Percentiles rank a stretch among this genome's conserved stretches.
Evolutionary conservation across 148 eudicot species (phyloP).

Genomic region (Spergularia marina): DNA sequence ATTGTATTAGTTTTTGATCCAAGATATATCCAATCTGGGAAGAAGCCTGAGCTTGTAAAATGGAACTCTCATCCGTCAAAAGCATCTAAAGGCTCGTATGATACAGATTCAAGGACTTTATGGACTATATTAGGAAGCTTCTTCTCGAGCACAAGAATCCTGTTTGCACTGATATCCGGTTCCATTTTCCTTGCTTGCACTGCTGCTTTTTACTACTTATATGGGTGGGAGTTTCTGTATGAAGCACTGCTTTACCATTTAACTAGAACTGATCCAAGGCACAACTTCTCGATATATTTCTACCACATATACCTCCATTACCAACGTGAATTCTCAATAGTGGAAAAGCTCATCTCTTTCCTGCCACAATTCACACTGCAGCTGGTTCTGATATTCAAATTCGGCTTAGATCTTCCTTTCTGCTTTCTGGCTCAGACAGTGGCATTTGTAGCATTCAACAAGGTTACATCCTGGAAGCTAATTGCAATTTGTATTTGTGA

Average conservation of each 20-base stretch:
- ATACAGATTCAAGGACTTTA: constrained; percentile 21
- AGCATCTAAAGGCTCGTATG: constrained; percentile 25
- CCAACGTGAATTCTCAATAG: constrained; percentile 52
- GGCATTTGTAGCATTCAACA: constrained; percentile 97
- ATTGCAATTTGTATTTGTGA: background rate
- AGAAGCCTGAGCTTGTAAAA: constrained; percentile 50
- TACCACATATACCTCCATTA: constrained; percentile 90
- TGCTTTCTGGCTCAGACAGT: constrained; percentile 85
- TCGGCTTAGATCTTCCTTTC: constrained; percentile 78
- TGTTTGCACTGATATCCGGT: constrained; percentile 74
- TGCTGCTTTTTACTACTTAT: constrained; percentile 63
- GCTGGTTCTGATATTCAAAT: constrained; percentile 63
- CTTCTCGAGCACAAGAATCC: constrained; percentile 52
- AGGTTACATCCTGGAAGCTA: constrained; percentile 40
- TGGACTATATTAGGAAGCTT: constrained; percentile 43
- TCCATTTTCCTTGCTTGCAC: constrained; percentile 67
- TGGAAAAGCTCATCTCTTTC: constrained; percentile 83
- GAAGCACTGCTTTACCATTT: constrained; percentile 95
- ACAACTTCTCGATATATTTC: constrained; percentile 92
- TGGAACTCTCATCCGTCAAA: constrained; percentile 49
- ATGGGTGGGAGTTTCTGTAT: constrained; percentile 84
- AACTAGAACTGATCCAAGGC: constrained; percentile 91
- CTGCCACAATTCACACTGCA: constrained; percentile 88
- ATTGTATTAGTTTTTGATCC: constrained; percentile 73
- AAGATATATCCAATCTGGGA: constrained; percentile 44